These are phyloP conservation scores for Phytophthora citricola DNA, from an alignment of 352 stramenopile species.

Conservation along the genomic window DNA sequence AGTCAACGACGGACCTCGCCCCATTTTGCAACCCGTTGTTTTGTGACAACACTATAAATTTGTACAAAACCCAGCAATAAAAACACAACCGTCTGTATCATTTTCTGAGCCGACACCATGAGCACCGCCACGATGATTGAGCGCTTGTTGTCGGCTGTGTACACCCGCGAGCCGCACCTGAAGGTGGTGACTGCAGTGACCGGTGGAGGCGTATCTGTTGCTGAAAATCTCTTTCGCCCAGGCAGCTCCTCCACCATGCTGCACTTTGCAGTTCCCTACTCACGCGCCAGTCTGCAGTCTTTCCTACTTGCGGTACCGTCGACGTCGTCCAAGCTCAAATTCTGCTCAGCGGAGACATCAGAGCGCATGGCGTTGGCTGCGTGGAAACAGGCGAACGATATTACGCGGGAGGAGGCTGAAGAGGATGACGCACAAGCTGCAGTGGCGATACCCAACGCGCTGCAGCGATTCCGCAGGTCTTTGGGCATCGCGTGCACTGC, in stretches of 20 bases:
- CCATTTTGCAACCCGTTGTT: not conserved
- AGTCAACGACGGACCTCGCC: not conserved
- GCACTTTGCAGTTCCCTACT: conserved; percentile 74
- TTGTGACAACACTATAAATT: not conserved
- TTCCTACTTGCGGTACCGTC: conserved; percentile 45
- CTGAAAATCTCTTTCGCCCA: conserved; percentile 55
- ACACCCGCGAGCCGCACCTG: conserved; percentile 50
- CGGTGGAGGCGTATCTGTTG: conserved; percentile 55
- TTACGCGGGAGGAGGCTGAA: conserved; percentile 43
- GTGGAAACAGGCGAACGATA: conserved; percentile 51
- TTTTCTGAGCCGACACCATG: not conserved
- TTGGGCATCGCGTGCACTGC: conserved; percentile 80
- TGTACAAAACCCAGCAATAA: too few relatives aligned
- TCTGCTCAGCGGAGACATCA: conserved; percentile 66
- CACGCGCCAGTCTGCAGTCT: conserved; percentile 59
- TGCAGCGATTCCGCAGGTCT: conserved; percentile 44
- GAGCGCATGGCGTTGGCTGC: conserved; percentile 69
- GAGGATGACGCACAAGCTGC: conserved; percentile 30
- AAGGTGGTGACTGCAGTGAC: conserved; percentile 70
- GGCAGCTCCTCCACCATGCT: conserved; percentile 80
- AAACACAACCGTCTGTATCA: not conserved
- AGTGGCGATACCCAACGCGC: conserved; percentile 26
- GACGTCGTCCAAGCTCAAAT: conserved; percentile 34
- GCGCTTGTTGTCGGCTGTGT: conserved; percentile 61
- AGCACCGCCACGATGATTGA: conserved; percentile 38